Percentiles rank a stretch among this genome's conserved stretches.
Conservation (phyloP, 768 basidiomycete genomes). For the Leccinellum luteum region DNA sequence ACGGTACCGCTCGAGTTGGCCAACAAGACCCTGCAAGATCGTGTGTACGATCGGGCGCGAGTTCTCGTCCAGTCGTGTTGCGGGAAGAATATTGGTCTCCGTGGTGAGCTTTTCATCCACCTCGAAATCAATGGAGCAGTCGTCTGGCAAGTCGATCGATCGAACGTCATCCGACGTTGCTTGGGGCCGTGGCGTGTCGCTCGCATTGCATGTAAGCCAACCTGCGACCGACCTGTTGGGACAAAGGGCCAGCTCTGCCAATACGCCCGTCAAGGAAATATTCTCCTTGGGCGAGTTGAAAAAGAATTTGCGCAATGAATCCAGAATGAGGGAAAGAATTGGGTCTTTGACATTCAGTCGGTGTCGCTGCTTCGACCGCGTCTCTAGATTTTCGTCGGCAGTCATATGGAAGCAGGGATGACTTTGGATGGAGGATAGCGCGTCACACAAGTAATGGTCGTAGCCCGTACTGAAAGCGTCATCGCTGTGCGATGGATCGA, state of each 20-base stretch:
- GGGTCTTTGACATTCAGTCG: slow-evolving; percentile 77
- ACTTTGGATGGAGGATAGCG: slow-evolving; percentile 61
- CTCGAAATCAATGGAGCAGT: slow-evolving; percentile 75
- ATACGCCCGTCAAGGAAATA: slow-evolving; percentile 79
- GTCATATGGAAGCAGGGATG: slow-evolving; percentile 57
- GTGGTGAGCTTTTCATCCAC: slow-evolving; percentile 65
- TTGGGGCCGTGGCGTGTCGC: slow-evolving; percentile 33
- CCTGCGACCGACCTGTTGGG: slow-evolving; percentile 84
- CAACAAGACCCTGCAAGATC: slow-evolving; percentile 76
- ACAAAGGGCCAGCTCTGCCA: slow-evolving; percentile 80
- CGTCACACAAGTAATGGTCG: slow-evolving; percentile 79
- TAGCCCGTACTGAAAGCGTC: slow-evolving; percentile 84
- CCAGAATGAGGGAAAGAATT: slow-evolving; percentile 66
- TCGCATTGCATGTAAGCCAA: slow-evolving; percentile 74
- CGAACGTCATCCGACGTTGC: slow-evolving; percentile 6
- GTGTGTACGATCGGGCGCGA: slow-evolving; percentile 78
- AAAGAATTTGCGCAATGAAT: slow-evolving; percentile 75
- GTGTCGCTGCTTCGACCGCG: slow-evolving; percentile 54
- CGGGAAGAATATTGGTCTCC: slow-evolving; percentile 58
- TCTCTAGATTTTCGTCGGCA: slow-evolving; percentile 40
- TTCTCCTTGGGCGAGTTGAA: slow-evolving; percentile 84
- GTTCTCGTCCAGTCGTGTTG: slow-evolving; percentile 65
- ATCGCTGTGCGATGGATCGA: slow-evolving; percentile 65
- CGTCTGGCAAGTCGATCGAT: slow-evolving; percentile 60
- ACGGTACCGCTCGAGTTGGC: slow-evolving; percentile 80